Evolutionary conservation across 2,329 filamentous ascomycete species (phyloP).

Genomic region (Colletotrichum navitas): DNA sequence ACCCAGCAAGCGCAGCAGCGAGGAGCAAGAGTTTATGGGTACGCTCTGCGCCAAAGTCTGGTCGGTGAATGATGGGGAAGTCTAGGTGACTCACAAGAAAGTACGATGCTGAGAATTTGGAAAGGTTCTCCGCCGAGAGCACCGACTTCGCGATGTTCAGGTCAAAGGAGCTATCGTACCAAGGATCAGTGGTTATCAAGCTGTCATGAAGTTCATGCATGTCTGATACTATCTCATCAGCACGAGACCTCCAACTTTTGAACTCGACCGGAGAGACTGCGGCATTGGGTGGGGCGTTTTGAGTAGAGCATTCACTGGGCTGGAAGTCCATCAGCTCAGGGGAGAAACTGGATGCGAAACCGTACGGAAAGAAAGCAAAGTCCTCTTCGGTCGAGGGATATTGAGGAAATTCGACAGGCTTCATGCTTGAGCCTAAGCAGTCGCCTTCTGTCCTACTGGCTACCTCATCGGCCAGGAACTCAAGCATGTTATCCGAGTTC

Average conservation of each 20-base stretch:
- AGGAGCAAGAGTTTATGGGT: constrained; percentile 42
- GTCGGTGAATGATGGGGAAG: constrained; percentile 47
- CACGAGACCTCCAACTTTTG: not conserved
- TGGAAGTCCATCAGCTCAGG: constrained; percentile 25
- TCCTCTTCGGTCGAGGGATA: constrained; percentile 27
- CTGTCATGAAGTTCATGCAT: constrained; percentile 27
- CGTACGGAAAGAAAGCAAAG: constrained; percentile 21
- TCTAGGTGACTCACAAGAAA: constrained; percentile 47
- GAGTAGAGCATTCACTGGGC: not conserved
- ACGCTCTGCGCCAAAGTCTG: constrained; percentile 43
- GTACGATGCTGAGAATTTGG: constrained; percentile 44
- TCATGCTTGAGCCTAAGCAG: constrained; percentile 24
- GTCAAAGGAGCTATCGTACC: constrained; percentile 41
- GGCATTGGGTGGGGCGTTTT: not conserved
- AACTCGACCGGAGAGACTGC: not conserved
- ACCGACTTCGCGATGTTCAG: constrained; percentile 36
- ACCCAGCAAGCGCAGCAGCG: constrained; percentile 42
- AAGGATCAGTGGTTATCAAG: constrained; percentile 35
- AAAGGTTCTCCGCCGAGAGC: constrained; percentile 44
- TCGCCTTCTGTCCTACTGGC: constrained; percentile 33
- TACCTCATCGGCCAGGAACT: constrained; percentile 41
- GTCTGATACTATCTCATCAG: constrained; percentile 12
- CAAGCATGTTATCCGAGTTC: constrained; percentile 45
- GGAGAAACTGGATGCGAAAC: constrained; percentile 6
- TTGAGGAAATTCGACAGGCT: not conserved